phyloP scores from a whole-genome alignment of 2,329 filamentous ascomycete species.

The Colletotrichum paranaense region DNA sequence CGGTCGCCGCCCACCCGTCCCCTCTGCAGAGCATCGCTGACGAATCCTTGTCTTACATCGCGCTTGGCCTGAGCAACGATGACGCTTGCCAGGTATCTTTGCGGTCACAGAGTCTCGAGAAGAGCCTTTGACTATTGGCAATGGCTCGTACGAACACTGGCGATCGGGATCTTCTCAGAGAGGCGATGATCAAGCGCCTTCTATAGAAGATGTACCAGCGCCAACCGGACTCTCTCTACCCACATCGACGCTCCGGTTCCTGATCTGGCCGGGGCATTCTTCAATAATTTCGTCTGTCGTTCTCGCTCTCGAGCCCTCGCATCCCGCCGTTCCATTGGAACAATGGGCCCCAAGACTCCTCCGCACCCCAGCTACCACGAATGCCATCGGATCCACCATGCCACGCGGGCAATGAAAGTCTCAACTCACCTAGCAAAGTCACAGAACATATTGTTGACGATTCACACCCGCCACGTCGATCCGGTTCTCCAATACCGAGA shows the following conservation, averaged over 20 bases:
- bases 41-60: background rate
- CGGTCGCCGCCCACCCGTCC: background rate
- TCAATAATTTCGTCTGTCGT: background rate
- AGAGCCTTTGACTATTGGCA: background rate
- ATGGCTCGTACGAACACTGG: background rate
- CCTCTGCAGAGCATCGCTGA: slow-evolving; percentile 7
- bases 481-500: slow-evolving; percentile 25
- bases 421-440: background rate
- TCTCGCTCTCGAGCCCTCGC: background rate
- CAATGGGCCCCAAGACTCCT: background rate
- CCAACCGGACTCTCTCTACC: background rate
- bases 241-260: background rate
- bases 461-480: slow-evolving; percentile 7
- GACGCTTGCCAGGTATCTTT: background rate
- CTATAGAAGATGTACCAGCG: background rate
- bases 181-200: background rate
- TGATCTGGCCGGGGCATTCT: background rate
- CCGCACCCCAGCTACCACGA: background rate
- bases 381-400: background rate
- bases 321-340: slow-evolving; percentile 4
- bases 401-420: slow-evolving; percentile 7
- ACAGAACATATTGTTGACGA: background rate
- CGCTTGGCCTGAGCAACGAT: background rate
- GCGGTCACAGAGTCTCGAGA: background rate
- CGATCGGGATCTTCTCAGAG: background rate